These are phyloP conservation scores for Phytophthora tubulina DNA, from an alignment of 352 stramenopile genomes.

Conservation along the genomic window DNA sequence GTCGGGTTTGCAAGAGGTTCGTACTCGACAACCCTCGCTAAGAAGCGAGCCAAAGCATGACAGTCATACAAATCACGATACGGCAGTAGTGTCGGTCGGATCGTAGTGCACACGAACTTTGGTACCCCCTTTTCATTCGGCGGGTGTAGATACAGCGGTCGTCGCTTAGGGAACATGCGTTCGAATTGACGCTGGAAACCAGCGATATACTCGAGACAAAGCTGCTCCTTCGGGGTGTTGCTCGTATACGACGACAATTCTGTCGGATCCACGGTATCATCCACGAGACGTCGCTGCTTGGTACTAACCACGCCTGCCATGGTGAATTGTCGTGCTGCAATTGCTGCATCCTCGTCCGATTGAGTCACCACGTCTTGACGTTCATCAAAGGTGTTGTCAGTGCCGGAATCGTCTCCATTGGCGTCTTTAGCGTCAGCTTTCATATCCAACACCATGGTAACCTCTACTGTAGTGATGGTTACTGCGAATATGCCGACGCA, in stretches of 20 bases:
- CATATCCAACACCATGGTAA: conserved; percentile 53
- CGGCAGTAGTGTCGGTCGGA: conserved; percentile 93
- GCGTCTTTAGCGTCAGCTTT: conserved; percentile 64
- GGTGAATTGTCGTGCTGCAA: conserved; percentile 75
- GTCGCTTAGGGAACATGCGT: conserved; percentile 82
- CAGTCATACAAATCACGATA: conserved; percentile 94
- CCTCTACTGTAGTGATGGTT: not conserved
- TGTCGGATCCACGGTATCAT: conserved; percentile 51
- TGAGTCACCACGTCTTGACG: conserved; percentile 60
- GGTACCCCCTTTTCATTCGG: conserved; percentile 93
- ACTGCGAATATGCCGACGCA: not conserved
- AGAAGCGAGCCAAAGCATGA: conserved; percentile 83
- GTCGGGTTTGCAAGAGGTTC: conserved; percentile 92
- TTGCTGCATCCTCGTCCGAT: conserved; percentile 66
- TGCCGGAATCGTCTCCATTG: not conserved
- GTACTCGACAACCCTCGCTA: conserved; percentile 94
- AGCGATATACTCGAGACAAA: conserved; percentile 95
- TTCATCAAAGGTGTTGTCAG: conserved; percentile 51
- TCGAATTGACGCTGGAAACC: conserved; percentile 93
- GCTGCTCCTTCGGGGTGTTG: conserved; percentile 92
- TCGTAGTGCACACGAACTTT: conserved; percentile 96
- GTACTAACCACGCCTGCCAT: conserved; percentile 81
- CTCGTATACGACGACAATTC: conserved; percentile 48
- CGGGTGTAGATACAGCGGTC: conserved; percentile 87
- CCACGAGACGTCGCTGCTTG: conserved; percentile 80